These are phyloP conservation scores for Phytophthora foliorum DNA, from an alignment of 352 stramenopile species.

Conservation along the genomic window DNA sequence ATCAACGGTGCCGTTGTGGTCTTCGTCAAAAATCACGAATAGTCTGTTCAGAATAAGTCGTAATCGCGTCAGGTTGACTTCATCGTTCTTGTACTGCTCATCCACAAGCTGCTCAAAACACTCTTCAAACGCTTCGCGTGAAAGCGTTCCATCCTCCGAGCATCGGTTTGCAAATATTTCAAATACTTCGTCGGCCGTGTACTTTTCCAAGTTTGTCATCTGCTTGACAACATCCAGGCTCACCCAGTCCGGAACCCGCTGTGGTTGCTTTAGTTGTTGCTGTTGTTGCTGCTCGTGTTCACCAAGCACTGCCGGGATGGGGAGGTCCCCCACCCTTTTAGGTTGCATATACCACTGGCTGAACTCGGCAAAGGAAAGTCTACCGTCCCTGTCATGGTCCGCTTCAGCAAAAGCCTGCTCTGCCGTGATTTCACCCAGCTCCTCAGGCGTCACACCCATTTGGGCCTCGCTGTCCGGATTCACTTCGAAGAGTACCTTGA, in stretches of 20 bases:
- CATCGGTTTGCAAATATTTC: slow-evolving; percentile 89
- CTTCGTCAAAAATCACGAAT: slow-evolving; percentile 86
- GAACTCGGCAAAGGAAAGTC: slow-evolving; percentile 89
- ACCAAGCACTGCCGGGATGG: slow-evolving; percentile 26
- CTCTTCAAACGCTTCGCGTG: slow-evolving; percentile 83
- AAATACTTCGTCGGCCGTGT: slow-evolving; percentile 86
- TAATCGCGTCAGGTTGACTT: slow-evolving; percentile 68
- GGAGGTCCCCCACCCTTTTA: slow-evolving; percentile 32
- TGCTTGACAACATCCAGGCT: slow-evolving; percentile 84
- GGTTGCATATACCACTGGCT: slow-evolving; percentile 80
- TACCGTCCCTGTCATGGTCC: slow-evolving; percentile 79
- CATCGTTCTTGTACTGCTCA: slow-evolving; percentile 79
- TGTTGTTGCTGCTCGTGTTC: slow-evolving; percentile 31
- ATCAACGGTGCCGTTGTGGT: slow-evolving; percentile 83
- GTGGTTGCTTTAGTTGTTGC: slow-evolving; percentile 39
- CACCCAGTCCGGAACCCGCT: slow-evolving; percentile 60
- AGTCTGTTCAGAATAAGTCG: slow-evolving; percentile 79
- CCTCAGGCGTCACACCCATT: slow-evolving; percentile 77
- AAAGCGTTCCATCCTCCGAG: slow-evolving; percentile 80
- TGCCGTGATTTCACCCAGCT: slow-evolving; percentile 78
- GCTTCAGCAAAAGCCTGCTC: slow-evolving; percentile 87
- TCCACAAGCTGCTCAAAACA: slow-evolving; percentile 89
- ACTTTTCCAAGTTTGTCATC: slow-evolving; percentile 88
- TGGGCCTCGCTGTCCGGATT: slow-evolving; percentile 66
- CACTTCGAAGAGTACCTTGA: slow-evolving; percentile 90